These are phyloP conservation scores for Pyrenula massariospora DNA, from an alignment of 495 filamentous ascomycete species.

Conservation along the genomic window DNA sequence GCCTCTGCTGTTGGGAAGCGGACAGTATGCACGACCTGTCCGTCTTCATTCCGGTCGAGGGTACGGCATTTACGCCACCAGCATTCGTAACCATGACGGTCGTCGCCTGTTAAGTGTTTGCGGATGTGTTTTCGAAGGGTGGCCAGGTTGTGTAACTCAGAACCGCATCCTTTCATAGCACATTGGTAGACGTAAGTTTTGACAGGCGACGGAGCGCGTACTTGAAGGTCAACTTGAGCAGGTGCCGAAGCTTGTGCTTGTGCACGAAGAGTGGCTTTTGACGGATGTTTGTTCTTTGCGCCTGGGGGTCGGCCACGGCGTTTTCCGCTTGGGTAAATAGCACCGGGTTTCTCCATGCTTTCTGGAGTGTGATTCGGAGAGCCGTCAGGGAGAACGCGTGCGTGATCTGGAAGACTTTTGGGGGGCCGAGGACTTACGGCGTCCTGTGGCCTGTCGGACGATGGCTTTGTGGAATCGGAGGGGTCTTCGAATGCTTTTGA, in stretches of 20 bases:
- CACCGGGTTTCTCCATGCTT: neutral
- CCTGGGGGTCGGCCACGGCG: conserved; percentile 8
- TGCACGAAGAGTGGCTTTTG: neutral
- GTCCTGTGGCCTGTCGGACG: neutral
- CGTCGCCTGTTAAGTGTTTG: conserved; percentile 27
- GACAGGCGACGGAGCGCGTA: conserved; percentile 8
- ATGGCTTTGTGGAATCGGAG: neutral
- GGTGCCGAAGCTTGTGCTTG: conserved; percentile 3
- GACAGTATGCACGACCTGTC: conserved; percentile 7
- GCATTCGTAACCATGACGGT: conserved; percentile 15
- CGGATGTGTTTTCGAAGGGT: conserved; percentile 59
- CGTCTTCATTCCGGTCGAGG: conserved; percentile 4
- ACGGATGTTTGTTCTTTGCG: conserved; percentile 7
- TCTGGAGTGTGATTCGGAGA: neutral
- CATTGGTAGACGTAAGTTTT: conserved; percentile 43
- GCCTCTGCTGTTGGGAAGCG: conserved; percentile 19
- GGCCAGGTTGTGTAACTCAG: conserved; percentile 63
- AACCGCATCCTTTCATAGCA: conserved; percentile 51
- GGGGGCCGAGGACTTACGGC: neutral
- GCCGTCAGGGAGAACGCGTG: neutral
- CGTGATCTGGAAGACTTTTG: neutral
- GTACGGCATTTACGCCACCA: conserved; percentile 20
- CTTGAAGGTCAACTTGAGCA: neutral
- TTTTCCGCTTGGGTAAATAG: neutral
- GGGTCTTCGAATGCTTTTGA: neutral